These are phyloP conservation scores for Barbatosphaeria neglecta DNA, from an alignment of 495 filamentous ascomycete genomes.

Conservation along the genomic window DNA sequence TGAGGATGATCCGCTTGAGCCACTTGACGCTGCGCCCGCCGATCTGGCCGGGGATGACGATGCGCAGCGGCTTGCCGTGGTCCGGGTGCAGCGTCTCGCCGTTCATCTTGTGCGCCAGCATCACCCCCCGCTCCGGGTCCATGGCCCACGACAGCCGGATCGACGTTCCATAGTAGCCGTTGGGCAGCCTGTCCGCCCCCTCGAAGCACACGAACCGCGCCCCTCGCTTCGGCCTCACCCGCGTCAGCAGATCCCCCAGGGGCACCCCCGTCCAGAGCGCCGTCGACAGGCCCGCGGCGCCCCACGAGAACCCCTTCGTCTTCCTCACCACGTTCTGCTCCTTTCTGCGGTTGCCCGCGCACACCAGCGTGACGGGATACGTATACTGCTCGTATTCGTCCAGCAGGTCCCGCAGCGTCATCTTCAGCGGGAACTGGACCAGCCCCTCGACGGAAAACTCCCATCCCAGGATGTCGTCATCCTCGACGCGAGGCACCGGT, in stretches of 20 bases:
- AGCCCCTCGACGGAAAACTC: conserved; percentile 77
- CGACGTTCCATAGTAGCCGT: conserved; percentile 84
- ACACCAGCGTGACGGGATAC: conserved; percentile 80
- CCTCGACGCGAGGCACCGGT: conserved; percentile 64
- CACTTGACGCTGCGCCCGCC: conserved; percentile 93
- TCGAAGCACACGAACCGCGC: conserved; percentile 90
- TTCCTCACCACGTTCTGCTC: conserved; percentile 90
- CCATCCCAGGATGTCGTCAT: conserved; percentile 68
- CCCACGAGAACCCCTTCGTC: conserved; percentile 95
- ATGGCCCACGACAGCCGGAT: conserved; percentile 82
- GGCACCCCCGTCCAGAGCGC: conserved; percentile 80
- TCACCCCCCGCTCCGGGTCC: conserved; percentile 74
- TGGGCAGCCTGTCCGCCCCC: conserved; percentile 80
- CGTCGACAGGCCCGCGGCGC: conserved; percentile 78
- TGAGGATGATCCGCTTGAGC: conserved; percentile 76
- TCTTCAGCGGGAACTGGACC: conserved; percentile 63
- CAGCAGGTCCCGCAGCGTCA: conserved; percentile 66
- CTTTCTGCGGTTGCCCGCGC: conserved; percentile 87
- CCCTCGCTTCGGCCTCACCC: conserved; percentile 53
- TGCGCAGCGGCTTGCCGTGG: conserved; percentile 75
- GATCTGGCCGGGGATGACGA: conserved; percentile 87
- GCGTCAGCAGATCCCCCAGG: conserved; percentile 60
- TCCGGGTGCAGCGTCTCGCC: conserved; percentile 75
- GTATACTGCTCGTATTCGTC: conserved; percentile 73
- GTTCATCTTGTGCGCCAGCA: conserved; percentile 91